Base-by-base conservation (phyloP, 2,329 filamentous ascomycete genomes). In the Colletotrichum spinosum region DNA sequence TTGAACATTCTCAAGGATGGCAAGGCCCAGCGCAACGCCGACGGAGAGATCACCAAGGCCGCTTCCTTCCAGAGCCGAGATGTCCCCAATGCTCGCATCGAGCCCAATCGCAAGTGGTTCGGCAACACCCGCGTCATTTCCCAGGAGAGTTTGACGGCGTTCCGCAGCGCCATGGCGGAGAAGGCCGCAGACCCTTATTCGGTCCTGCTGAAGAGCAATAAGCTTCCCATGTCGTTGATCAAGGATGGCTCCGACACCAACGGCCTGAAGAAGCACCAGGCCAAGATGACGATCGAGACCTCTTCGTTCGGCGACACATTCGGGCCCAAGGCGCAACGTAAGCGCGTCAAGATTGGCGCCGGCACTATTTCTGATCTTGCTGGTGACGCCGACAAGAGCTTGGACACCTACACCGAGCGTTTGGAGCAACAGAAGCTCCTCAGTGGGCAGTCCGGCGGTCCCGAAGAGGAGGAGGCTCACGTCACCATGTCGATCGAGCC, bases 71-170 rank as follows among this genome's bases (percentile, higher is more conserved):
- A 98, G 81, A 94, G 91, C 66, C 86, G 89, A 74, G 94, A 97
- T 41, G 81, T 90, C 25, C 94, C 95, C 51, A 88, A 86, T 65
- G 96, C 95, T 70, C 88, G 94, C 70, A 92, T 98, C 74, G 95
- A 98, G 83, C 96, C 96, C 54, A 97, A 98, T 81, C 87, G 96
- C 74, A 97, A 97, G 81, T 99, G 96, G 96, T 99, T 99, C 81
- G 93, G 91, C 73, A 97, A 97, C 79, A 97, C 95, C 39, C 85
- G 96, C 70, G 86, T 89, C 55, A 97, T 97, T 74, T 93, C 92
- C 1, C 95, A 97, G 76, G 93, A 97, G 76, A 92, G 93, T 3
- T 84, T 98, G 68, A 88, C 87, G 49, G 89, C 92, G 2, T 99
- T 99, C 81, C 90, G 96, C 68, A 91, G 94, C 66, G 96, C 96